Evolutionary conservation across 2,329 filamentous ascomycete genomes (phyloP).

Genomic region (Trichophyton schoenleinii): DNA sequence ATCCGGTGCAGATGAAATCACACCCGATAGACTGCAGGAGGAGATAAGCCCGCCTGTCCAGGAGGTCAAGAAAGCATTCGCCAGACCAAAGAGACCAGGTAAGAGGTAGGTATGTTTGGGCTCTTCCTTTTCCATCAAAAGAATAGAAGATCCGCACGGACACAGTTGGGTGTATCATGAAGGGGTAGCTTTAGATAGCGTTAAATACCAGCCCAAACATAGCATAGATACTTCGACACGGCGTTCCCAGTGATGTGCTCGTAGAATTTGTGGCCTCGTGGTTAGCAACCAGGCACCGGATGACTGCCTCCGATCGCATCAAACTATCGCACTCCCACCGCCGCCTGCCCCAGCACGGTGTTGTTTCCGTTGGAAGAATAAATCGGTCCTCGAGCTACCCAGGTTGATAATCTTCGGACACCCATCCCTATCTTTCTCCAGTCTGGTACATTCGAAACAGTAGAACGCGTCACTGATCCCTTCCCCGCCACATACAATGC

Average conservation of each 20-base stretch:
- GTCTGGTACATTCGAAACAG: conserved; percentile 93
- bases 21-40: conserved; percentile 39
- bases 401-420: conserved; percentile 99
- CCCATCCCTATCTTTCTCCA: conserved; percentile 94
- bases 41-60: conserved; percentile 42
- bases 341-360: conserved; percentile 10
- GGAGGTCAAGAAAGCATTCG: conserved; percentile 42
- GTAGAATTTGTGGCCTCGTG: background rate
- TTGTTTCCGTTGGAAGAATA: conserved; percentile 62
- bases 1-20: conserved; percentile 47
- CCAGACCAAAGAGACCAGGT: conserved; percentile 52
- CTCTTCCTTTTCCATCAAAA: background rate
- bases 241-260: background rate
- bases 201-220: background rate
- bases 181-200: background rate
- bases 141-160: background rate
- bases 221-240: background rate
- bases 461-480: conserved; percentile 98
- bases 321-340: background rate
- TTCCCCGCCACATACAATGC: conserved; percentile 94
- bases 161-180: background rate
- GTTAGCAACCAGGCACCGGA: background rate
- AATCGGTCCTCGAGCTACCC: conserved; percentile 86
- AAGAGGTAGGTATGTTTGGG: conserved; percentile 19
- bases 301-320: background rate